These are phyloP conservation scores for Paracoccidioides brasiliensis DNA, from an alignment of 2,329 filamentous ascomycete genomes.

Conservation along the genomic window DNA sequence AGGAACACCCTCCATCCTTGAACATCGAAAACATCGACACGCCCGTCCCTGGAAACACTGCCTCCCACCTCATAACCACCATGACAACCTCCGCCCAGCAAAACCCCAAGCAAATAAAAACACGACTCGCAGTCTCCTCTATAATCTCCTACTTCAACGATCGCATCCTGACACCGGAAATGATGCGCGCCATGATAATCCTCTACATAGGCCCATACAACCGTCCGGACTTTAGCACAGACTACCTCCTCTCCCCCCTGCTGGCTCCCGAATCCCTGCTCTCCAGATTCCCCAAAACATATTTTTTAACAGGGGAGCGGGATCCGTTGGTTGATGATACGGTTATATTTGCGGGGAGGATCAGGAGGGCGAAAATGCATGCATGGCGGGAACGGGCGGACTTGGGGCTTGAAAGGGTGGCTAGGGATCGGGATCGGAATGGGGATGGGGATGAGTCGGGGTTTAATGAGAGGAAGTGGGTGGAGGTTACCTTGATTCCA, in stretches of 20 bases:
- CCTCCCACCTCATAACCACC: slow-evolving; percentile 22
- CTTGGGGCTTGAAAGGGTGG: slow-evolving; percentile 38
- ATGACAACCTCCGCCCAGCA: too few species aligned
- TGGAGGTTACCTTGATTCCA: slow-evolving; percentile 73
- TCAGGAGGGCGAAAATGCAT: slow-evolving; percentile 63
- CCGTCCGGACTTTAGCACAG: slow-evolving; percentile 79
- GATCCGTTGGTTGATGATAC: slow-evolving; percentile 95
- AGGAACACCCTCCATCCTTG: slow-evolving; percentile 10
- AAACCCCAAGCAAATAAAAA: slow-evolving; percentile 46
- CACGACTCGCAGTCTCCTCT: slow-evolving; percentile 84
- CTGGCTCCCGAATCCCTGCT: slow-evolving; percentile 76
- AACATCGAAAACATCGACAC: slow-evolving; percentile 14
- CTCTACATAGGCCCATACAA: slow-evolving; percentile 90
- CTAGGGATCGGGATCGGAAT: too few species aligned
- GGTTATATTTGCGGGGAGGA: slow-evolving; percentile 79
- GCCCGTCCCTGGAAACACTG: slow-evolving; percentile 21
- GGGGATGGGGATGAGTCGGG: slow-evolving; percentile 25
- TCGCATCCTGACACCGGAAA: slow-evolving; percentile 83
- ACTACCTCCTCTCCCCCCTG: slow-evolving; percentile 81
- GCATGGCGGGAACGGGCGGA: slow-evolving; percentile 44
- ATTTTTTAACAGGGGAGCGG: slow-evolving; percentile 86
- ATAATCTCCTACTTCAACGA: slow-evolving; percentile 99
- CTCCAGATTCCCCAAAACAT: slow-evolving; percentile 81
- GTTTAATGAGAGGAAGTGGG: slow-evolving; percentile 61
- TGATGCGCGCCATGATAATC: slow-evolving; percentile 99